phyloP scores from a whole-genome alignment of 768 basidiomycete genomes.

The Podaxis sp. region DNA sequence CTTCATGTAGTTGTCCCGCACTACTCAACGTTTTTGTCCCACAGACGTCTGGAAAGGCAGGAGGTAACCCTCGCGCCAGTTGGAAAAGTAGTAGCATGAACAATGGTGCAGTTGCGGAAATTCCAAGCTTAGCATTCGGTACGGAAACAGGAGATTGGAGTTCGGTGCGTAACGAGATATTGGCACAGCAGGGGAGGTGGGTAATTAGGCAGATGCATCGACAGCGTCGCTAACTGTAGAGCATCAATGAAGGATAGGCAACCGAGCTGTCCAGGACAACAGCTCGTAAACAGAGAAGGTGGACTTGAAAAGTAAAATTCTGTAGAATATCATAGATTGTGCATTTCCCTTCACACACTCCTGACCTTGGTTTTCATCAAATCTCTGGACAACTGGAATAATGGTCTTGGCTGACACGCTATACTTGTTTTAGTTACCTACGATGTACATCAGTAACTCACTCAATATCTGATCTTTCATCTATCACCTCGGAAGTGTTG shows the following conservation, averaged over 20 bases:
- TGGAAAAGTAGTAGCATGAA: not conserved
- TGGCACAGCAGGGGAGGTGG: no score
- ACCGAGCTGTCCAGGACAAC: not conserved
- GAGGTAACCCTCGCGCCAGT: not conserved
- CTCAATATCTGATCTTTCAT: no score
- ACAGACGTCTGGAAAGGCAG: not conserved
- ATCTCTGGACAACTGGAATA: no score
- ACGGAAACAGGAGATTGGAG: not conserved
- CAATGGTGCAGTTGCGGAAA: not conserved
- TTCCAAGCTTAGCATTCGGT: not conserved
- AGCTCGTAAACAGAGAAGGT: no score
- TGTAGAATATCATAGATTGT: no score
- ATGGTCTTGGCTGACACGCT: no score
- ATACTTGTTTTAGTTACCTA: no score
- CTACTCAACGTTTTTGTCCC: not conserved
- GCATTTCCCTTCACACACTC: no score
- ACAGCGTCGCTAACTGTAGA: not conserved
- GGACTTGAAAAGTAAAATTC: no score
- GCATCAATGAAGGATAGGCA: not conserved
- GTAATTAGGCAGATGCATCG: not conserved
- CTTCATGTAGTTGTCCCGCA: not conserved
- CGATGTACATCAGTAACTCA: no score
- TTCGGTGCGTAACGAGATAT: not conserved
- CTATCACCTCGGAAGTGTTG: no score
- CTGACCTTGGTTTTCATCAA: no score